phyloP scores from a whole-genome alignment of 495 filamentous ascomycete species.

The Paragyromitra xinjiangensis region DNA sequence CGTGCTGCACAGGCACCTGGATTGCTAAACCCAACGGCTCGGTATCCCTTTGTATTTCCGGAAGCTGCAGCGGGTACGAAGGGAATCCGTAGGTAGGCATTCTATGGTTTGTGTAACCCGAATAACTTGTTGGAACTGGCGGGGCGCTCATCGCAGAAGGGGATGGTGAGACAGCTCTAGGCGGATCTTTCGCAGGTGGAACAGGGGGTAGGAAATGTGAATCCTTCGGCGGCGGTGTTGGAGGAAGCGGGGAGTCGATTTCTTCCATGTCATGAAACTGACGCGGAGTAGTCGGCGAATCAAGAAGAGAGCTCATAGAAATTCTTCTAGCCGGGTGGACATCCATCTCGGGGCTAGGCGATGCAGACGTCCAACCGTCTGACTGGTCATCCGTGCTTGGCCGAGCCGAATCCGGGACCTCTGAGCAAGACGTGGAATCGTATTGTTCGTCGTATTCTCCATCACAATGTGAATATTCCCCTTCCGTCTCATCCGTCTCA shows the following conservation, averaged over 20 bases:
- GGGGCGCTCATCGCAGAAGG: slow-evolving; percentile 49
- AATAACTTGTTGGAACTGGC: slow-evolving; percentile 33
- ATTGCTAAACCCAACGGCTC: slow-evolving; percentile 56
- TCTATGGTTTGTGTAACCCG: slow-evolving; percentile 49
- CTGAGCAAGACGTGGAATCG: slow-evolving; percentile 57
- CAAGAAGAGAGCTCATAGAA: slow-evolving; percentile 43
- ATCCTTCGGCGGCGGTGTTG: slow-evolving; percentile 57
- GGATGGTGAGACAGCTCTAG: slow-evolving; percentile 51
- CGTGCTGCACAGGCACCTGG: slow-evolving; percentile 44
- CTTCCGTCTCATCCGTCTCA: slow-evolving; percentile 49
- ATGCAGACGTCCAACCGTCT: slow-evolving; percentile 51
- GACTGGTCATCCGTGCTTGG: slow-evolving; percentile 51
- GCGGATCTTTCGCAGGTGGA: slow-evolving; percentile 54
- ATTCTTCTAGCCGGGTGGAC: slow-evolving; percentile 45
- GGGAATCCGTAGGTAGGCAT: slow-evolving; percentile 52
- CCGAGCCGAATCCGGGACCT: slow-evolving; percentile 49
- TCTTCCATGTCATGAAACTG: slow-evolving; percentile 50
- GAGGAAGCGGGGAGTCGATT: slow-evolving; percentile 53
- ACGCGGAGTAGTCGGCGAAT: slow-evolving; percentile 57
- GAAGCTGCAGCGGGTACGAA: slow-evolving; percentile 51
- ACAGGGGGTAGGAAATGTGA: slow-evolving; percentile 53
- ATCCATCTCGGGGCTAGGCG: slow-evolving; percentile 53
- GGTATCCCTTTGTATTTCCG: slow-evolving; percentile 57
- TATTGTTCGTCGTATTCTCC: slow-evolving; percentile 54
- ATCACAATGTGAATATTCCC: slow-evolving; percentile 51